Conservation (phyloP, 192 early-diverging fungal genomes). For the Helicostylum pulchrum region DNA sequence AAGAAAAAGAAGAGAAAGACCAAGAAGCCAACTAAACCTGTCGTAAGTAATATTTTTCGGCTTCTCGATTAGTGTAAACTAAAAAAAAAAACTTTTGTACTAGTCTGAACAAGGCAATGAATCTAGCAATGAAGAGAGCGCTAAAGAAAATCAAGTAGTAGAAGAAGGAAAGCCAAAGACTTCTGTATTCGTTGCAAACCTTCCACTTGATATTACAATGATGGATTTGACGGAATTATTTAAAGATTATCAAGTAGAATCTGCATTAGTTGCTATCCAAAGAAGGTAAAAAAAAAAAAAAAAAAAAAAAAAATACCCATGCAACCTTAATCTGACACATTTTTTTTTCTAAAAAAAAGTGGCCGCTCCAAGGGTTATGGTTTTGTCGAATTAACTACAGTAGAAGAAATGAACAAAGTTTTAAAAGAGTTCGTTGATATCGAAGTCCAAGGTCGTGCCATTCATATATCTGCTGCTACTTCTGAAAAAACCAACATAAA, state of each 20-base stretch:
- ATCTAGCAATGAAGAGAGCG: not conserved
- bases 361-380: constrained; percentile 92
- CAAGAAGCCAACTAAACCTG: not conserved
- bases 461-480: constrained; percentile 60
- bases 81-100: too few relatives aligned
- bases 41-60: not conserved
- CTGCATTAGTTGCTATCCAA: constrained; percentile 71
- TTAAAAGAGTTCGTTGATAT: constrained; percentile 61
- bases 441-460: constrained; percentile 59
- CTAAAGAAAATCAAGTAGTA: not conserved
- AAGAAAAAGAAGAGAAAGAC: constrained; percentile 10
- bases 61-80: not conserved
- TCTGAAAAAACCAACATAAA: constrained; percentile 32
- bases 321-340: not conserved
- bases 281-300: constrained; percentile 12
- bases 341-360: not conserved
- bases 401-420: constrained; percentile 75
- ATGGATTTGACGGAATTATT: constrained; percentile 76
- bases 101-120: not conserved
- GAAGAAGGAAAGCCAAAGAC: constrained; percentile 53
- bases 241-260: constrained; percentile 67
- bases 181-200: constrained; percentile 76
- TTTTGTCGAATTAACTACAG: constrained; percentile 81
- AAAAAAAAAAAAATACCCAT: too few relatives aligned
- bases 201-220: constrained; percentile 71